Percentiles rank a stretch among this genome's conserved stretches.
Conservation (phyloP, 2,329 filamentous ascomycete species). For the Alternaria brassicicola region DNA sequence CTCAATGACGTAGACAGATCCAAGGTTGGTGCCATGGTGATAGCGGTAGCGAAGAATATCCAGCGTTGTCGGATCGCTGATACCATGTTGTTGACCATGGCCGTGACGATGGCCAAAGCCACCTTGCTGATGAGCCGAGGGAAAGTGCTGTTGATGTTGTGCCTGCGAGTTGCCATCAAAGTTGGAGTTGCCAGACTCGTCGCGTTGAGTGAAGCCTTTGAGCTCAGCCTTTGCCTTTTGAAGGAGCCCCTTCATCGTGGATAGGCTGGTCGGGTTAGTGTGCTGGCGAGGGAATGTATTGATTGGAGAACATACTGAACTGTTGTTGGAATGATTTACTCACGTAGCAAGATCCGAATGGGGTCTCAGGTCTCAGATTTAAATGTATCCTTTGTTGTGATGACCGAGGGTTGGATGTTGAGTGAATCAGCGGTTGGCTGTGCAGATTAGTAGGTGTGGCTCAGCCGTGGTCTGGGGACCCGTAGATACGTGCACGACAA, state of each 20-base stretch:
- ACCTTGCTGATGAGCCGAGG: neutral
- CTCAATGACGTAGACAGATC: conserved; percentile 65
- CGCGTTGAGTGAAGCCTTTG: conserved; percentile 17
- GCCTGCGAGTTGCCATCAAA: neutral
- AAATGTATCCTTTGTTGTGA: neutral
- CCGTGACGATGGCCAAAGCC: neutral
- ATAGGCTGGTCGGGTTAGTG: conserved; percentile 12
- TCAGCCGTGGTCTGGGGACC: conserved; percentile 1
- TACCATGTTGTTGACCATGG: conserved; percentile 29
- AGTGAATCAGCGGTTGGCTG: neutral
- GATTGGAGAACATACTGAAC: neutral
- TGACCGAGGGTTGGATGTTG: neutral
- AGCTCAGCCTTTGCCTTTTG: conserved; percentile 38
- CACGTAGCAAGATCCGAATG: neutral
- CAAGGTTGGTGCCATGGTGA: conserved; percentile 65
- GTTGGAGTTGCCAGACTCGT: neutral
- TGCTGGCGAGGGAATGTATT: conserved; percentile 4
- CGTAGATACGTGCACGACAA: conserved; percentile 1
- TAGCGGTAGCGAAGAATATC: conserved; percentile 62
- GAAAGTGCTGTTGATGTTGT: conserved; percentile 8
- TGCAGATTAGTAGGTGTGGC: neutral
- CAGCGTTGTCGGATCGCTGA: conserved; percentile 47
- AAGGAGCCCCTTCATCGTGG: conserved; percentile 36
- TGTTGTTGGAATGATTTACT: neutral
- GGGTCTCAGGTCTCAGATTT: neutral